phyloP scores from a whole-genome alignment of 257 asterid genomes.

The Mitragyna speciosa region DNA sequence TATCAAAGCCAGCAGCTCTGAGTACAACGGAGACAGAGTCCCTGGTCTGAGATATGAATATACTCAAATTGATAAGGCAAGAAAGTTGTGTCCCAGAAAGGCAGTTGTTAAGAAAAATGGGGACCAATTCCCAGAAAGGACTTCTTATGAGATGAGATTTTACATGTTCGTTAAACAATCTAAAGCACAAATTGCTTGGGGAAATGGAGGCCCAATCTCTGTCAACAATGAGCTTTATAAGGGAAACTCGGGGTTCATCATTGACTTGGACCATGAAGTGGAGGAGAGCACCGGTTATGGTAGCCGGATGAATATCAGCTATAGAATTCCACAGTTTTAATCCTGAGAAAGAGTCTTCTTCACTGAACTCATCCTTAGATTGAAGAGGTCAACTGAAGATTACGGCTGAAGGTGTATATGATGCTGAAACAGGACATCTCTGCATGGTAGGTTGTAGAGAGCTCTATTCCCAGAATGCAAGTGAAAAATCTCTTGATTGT shows the following conservation, averaged over 20 bases:
- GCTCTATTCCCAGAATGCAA: constrained; percentile 8
- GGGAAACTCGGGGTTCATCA: background rate
- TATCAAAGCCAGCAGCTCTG: constrained; percentile 26
- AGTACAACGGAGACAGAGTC: background rate
- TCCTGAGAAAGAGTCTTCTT: constrained; percentile 1
- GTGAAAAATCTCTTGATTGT: constrained; percentile 38
- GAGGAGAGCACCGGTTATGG: constrained; percentile 1
- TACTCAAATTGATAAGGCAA: constrained; percentile 41
- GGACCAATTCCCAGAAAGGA: constrained; percentile 40
- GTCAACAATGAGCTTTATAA: constrained; percentile 38
- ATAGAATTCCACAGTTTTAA: too few relatives aligned
- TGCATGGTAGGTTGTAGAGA: constrained; percentile 78
- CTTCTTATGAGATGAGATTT: constrained; percentile 52
- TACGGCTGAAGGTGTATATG: constrained; percentile 60
- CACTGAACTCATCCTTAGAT: constrained; percentile 21
- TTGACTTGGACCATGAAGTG: background rate
- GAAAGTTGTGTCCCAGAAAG: constrained; percentile 24
- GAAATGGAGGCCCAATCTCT: constrained; percentile 40
- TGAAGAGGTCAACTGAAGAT: constrained; percentile 23
- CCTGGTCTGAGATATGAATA: constrained; percentile 49
- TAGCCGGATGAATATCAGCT: constrained; percentile 46
- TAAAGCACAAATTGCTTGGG: constrained; percentile 39
- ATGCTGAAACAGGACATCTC: constrained; percentile 46
- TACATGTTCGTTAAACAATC: constrained; percentile 36
- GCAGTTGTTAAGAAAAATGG: constrained; percentile 25